Conservation (phyloP, 768 basidiomycete genomes). For the Suillus americanus region DNA sequence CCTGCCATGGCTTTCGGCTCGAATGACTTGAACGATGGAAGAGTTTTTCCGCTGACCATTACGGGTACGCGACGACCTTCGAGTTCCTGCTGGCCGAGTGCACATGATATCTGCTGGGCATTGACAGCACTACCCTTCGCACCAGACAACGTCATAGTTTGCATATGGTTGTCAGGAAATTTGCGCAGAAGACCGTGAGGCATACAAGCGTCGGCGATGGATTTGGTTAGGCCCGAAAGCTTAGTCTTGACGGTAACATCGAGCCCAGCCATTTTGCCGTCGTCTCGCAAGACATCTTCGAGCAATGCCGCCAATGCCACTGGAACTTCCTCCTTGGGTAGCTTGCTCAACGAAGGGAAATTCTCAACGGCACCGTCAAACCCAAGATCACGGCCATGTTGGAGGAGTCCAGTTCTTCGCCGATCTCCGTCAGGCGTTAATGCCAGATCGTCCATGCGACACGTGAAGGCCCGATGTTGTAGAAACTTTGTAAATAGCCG, state of each 20-base stretch:
- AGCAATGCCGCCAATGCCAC: conserved; percentile 64
- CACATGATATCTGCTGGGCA: conserved; percentile 96
- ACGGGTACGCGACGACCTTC: conserved; percentile 98
- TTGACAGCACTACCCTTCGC: conserved; percentile 98
- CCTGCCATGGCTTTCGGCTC: conserved; percentile 98
- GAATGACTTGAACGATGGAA: conserved; percentile 95
- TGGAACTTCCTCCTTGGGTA: conserved; percentile 53
- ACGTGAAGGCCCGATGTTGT: conserved; percentile 96
- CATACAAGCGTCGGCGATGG: conserved; percentile 85
- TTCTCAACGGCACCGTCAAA: conserved; percentile 88
- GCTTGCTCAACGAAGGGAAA: conserved; percentile 69
- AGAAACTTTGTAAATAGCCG: conserved; percentile 96
- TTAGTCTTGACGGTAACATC: conserved; percentile 90
- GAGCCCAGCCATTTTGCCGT: conserved; percentile 95
- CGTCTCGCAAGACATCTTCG: conserved; percentile 91
- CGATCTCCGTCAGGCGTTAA: conserved; percentile 81
- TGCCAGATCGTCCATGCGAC: conserved; percentile 97
- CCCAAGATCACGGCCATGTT: conserved; percentile 68
- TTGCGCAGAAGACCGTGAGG: conserved; percentile 85
- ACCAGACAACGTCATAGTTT: conserved; percentile 96
- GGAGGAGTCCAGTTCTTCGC: conserved; percentile 65
- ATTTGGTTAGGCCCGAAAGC: conserved; percentile 82
- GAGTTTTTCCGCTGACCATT: conserved; percentile 98
- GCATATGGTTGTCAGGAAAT: conserved; percentile 99
- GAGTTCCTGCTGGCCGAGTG: conserved; percentile 94